Base-by-base conservation (phyloP, 2,329 filamentous ascomycete species). In the Penicillium sp. region DNA sequence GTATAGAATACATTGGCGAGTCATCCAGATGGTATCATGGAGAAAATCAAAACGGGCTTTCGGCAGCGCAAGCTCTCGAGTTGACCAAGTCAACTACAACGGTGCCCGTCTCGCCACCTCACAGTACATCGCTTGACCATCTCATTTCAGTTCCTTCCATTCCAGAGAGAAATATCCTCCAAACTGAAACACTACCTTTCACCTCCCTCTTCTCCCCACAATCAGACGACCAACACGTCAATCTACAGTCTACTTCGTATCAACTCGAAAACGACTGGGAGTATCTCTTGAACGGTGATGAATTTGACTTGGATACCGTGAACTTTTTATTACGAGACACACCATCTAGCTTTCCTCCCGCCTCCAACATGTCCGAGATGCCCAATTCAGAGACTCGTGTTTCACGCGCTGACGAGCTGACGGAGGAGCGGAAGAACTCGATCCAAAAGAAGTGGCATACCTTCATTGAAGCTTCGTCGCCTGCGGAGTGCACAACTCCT, bases 261-360 rank as follows among this genome's bases (percentile, higher is more conserved):
- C 34, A n/a, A n/a, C 34, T 36, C n/a, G 34, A 36, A 5, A n/a
- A n/a, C 14, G 34, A 36, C n/a, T 36, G 34, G 34, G 34, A 36
- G n/a, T n/a, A 13, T 14, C 11, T 36, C 16, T n/a, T 36, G 34
- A 36, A 58, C 5, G 51, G 52, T 18, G 62, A 67, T 5, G 48
- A 66, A 18, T 66, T 67, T 42, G 61, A 67, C 34, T 18, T 66
- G 7, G 48, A 57, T 43, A 62, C 58, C 9, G 38, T 66, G 3
- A 66, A 62, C 54, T 55, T 58, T 2, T 49, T 49, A 43, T 54
- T 43, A 31, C 51, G 47, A 4, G 52, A 32, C 47, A 51, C 32
- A 42, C 55, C 0, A 54, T 54, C 18, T 31, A 29, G 36, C 31
- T 52, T 13, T 56, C 52, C 22, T 29, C 14, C 34, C 34, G 34